Percentiles rank a stretch among this genome's conserved stretches.
Evolutionary conservation across 2,329 filamentous ascomycete species (phyloP).

Genomic region (Pseudopithomyces chartarum): DNA sequence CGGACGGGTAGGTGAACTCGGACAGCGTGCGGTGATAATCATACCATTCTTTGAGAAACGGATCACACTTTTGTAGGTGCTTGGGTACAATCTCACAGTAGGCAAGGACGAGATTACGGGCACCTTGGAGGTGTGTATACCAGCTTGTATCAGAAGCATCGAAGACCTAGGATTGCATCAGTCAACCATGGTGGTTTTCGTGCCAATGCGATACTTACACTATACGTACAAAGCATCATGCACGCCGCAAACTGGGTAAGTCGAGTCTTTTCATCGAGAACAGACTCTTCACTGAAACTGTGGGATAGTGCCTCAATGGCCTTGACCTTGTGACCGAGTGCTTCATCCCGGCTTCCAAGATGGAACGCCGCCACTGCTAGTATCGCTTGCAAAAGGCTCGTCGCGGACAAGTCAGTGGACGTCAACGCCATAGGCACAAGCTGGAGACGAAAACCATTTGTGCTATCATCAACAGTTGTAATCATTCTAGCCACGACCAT

Average conservation of each 20-base stretch:
- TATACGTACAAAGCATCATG: constrained; percentile 59
- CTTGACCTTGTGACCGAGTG: constrained; percentile 50
- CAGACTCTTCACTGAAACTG: constrained; percentile 39
- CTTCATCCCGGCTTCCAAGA: constrained; percentile 45
- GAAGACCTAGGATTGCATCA: constrained; percentile 48
- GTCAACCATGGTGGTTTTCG: not conserved
- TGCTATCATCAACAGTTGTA: constrained; percentile 52
- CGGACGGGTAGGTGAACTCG: constrained; percentile 46
- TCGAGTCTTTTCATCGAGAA: constrained; percentile 4
- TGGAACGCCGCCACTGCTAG: constrained; percentile 54
- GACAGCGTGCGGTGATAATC: constrained; percentile 55
- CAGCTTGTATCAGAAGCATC: constrained; percentile 55
- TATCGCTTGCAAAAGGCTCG: constrained; percentile 52
- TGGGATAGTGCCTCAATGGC: constrained; percentile 49
- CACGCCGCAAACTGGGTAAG: constrained; percentile 53
- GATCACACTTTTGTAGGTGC: constrained; percentile 18
- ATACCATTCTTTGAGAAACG: constrained; percentile 55
- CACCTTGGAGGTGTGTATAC: constrained; percentile 53
- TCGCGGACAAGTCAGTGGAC: constrained; percentile 37
- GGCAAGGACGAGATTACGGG: constrained; percentile 14
- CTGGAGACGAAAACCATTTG: constrained; percentile 54
- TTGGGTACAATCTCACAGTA: not conserved
- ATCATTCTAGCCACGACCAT: constrained; percentile 51
- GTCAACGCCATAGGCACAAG: constrained; percentile 54
- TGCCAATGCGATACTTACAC: constrained; percentile 39